phyloP scores from a whole-genome alignment of 1,284 basidiomycete species.

The Tetrapyrgos nigripes region DNA sequence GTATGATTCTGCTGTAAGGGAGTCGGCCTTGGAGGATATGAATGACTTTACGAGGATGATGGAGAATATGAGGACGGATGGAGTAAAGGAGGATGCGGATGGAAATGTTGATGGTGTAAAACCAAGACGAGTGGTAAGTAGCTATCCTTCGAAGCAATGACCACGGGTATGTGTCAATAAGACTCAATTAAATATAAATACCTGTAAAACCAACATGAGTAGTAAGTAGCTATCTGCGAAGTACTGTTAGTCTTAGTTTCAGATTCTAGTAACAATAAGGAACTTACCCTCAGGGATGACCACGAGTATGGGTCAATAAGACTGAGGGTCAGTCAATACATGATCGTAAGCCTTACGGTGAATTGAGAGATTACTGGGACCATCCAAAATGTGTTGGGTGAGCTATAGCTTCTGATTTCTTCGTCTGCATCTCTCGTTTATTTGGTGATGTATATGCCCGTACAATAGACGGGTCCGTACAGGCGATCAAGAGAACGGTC shows the following conservation, averaged over 20 bases:
- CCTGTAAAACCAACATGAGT: too few relatives aligned
- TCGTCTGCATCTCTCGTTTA: neutral
- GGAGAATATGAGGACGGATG: constrained; percentile 11
- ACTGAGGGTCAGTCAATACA: too few relatives aligned
- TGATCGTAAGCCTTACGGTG: constrained; percentile 59
- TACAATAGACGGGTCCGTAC: constrained; percentile 50
- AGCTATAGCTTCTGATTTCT: too few relatives aligned
- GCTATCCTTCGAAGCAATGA: constrained; percentile 12
- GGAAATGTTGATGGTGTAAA: constrained; percentile 10
- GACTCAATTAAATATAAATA: too few relatives aligned
- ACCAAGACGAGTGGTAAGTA: constrained; percentile 11
- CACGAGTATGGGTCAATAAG: constrained; percentile 56
- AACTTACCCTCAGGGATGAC: constrained; percentile 46
- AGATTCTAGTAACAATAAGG: too few relatives aligned
- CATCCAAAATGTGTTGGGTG: constrained; percentile 43
- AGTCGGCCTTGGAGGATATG: constrained; percentile 12
- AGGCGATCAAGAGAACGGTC: constrained; percentile 47
- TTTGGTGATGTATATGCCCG: too few relatives aligned
- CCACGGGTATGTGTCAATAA: too few relatives aligned
- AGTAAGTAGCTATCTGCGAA: too few relatives aligned
- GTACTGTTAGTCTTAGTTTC: too few relatives aligned
- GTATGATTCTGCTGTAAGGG: constrained; percentile 12
- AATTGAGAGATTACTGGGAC: constrained; percentile 53
- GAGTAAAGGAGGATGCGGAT: constrained; percentile 4
- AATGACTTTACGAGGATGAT: constrained; percentile 17